Percentiles rank a stretch among this genome's conserved stretches.
phyloP scores from a whole-genome alignment of 2,329 filamentous ascomycete species.

The Cadophora gregata region DNA sequence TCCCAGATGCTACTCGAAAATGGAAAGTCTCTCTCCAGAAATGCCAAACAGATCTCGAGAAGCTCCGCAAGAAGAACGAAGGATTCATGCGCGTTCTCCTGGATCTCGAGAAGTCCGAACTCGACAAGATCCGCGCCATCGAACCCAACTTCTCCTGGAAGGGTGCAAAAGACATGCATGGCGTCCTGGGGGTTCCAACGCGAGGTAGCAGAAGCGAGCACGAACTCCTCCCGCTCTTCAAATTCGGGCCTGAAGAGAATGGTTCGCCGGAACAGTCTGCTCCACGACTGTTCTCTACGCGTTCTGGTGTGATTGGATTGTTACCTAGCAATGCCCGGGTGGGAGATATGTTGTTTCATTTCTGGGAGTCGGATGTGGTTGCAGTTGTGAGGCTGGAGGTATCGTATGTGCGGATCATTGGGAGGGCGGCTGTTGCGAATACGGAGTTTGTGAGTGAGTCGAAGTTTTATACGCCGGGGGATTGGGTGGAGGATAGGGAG shows the following conservation, averaged over 20 bases:
- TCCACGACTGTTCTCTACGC: slow-evolving; percentile 16
- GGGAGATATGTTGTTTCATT: slow-evolving; percentile 21
- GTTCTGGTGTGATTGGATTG: slow-evolving; percentile 18
- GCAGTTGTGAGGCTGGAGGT: slow-evolving; percentile 15
- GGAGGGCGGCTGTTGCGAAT: slow-evolving; percentile 17
- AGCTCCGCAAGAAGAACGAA: slow-evolving; percentile 19
- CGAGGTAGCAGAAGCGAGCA: neutral
- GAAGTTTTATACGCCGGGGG: slow-evolving; percentile 13
- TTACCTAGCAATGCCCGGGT: slow-evolving; percentile 13
- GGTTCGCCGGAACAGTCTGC: neutral
- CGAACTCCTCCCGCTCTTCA: slow-evolving; percentile 2
- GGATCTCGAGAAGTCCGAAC: slow-evolving; percentile 5
- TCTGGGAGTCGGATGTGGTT: slow-evolving; percentile 20
- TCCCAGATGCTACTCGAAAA: slow-evolving; percentile 14
- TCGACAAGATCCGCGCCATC: slow-evolving; percentile 6
- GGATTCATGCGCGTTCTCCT: slow-evolving; percentile 15
- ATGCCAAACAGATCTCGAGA: slow-evolving; percentile 10
- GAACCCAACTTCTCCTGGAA: slow-evolving; percentile 15
- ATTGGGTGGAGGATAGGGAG: neutral
- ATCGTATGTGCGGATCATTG: slow-evolving; percentile 12
- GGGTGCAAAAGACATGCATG: neutral
- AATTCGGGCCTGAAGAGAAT: slow-evolving; percentile 1
- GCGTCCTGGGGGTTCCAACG: neutral
- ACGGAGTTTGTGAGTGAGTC: neutral
- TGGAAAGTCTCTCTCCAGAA: slow-evolving; percentile 16